These are phyloP conservation scores for Russula sp. DNA, from an alignment of 768 basidiomycete species.

Conservation along the genomic window DNA sequence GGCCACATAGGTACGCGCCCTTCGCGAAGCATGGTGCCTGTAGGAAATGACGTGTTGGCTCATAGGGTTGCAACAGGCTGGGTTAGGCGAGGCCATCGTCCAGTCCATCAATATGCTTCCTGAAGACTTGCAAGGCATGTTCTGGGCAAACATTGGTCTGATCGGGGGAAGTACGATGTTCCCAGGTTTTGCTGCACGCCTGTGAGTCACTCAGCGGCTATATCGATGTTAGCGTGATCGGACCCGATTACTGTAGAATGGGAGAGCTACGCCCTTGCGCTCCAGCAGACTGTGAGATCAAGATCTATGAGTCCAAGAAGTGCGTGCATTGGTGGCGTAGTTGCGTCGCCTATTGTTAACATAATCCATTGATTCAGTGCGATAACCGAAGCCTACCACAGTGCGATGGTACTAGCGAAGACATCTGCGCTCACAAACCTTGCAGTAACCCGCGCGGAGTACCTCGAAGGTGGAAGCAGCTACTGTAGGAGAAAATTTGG, in stretches of 20 bases:
- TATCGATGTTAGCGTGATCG: not conserved
- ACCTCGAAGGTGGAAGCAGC: conserved; percentile 72
- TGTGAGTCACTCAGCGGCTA: conserved; percentile 48
- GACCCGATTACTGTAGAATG: conserved; percentile 37
- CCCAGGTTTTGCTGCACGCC: conserved; percentile 60
- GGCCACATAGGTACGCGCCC: conserved; percentile 69
- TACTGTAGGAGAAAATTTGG: conserved; percentile 68
- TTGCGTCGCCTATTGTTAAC: not conserved
- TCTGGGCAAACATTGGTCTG: conserved; percentile 90
- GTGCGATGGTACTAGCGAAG: conserved; percentile 51
- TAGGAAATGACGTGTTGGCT: not conserved
- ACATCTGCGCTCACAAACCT: conserved; percentile 42
- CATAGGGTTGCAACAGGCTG: conserved; percentile 71
- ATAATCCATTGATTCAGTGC: conserved; percentile 37
- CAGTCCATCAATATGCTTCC: conserved; percentile 70
- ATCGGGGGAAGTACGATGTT: conserved; percentile 80
- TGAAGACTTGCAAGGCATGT: conserved; percentile 81
- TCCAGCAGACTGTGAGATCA: conserved; percentile 72
- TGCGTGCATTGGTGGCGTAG: conserved; percentile 35
- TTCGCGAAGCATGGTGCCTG: not conserved
- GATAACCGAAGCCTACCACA: conserved; percentile 55
- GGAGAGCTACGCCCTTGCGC: conserved; percentile 72
- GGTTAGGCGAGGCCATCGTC: conserved; percentile 70
- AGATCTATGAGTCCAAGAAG: conserved; percentile 66
- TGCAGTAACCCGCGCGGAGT: conserved; percentile 73